A percentile compares a stretch with the other conserved stretches of the same genome.
These are phyloP conservation scores for Lodderomyces margitis DNA, from an alignment of 1,139 yeast genomes.

Conservation along the genomic window DNA sequence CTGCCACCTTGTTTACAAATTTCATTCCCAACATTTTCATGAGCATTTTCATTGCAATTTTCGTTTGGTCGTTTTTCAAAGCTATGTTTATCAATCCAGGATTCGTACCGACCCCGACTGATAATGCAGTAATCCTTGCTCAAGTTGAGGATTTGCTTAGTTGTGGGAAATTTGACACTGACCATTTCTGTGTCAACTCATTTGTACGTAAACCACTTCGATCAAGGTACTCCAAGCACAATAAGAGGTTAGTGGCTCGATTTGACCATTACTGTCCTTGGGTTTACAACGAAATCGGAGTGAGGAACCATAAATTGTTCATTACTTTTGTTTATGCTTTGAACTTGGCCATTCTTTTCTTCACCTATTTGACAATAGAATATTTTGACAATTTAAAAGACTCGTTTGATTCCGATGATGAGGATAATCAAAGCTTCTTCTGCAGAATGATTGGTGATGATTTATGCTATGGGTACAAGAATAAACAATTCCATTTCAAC, in stretches of 20 bases:
- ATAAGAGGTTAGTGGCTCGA: constrained; percentile 65
- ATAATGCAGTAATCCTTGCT: constrained; percentile 45
- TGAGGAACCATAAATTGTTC: constrained; percentile 84
- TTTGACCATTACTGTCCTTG: constrained; percentile 97
- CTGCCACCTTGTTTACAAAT: constrained; percentile 41
- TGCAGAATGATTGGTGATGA: constrained; percentile 52
- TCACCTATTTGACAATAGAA: constrained; percentile 37
- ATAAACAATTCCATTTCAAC: constrained; percentile 54
- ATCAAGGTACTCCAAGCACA: constrained; percentile 64
- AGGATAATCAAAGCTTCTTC: constrained; percentile 21
- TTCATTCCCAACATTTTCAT: constrained; percentile 31
- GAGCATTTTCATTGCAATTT: constrained; percentile 25
- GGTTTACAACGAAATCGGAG: constrained; percentile 86
- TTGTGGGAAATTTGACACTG: constrained; percentile 67
- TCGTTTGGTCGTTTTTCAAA: constrained; percentile 52
- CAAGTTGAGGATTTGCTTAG: constrained; percentile 60
- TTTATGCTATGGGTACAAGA: constrained; percentile 55
- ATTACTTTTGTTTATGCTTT: constrained; percentile 62
- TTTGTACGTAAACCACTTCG: constrained; percentile 77
- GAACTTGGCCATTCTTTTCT: constrained; percentile 48
- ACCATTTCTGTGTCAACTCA: constrained; percentile 74
- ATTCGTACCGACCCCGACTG: constrained; percentile 58
- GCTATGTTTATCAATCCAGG: constrained; percentile 84
- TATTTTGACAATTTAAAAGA: constrained; percentile 47
- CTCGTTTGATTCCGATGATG: constrained; percentile 36